These are phyloP conservation scores for Colletotrichum lupini DNA, from an alignment of 2,329 filamentous ascomycete species.

Conservation along the genomic window DNA sequence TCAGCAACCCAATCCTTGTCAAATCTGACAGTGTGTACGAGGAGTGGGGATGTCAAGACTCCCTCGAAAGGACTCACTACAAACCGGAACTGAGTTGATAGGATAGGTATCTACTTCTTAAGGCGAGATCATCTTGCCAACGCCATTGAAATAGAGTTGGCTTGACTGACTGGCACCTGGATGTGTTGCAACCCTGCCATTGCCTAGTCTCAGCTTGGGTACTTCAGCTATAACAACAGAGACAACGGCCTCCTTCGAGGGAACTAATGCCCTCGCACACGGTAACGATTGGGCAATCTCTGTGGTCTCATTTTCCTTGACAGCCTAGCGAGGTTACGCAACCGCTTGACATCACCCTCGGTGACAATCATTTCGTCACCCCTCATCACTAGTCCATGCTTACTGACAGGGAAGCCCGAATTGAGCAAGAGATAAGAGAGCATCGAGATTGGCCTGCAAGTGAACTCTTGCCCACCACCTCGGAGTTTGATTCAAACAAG, in stretches of 20 bases:
- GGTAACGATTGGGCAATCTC: neutral
- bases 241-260: neutral
- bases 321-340: neutral
- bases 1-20: too few relatives aligned
- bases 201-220: neutral
- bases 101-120: too few relatives aligned
- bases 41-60: too few relatives aligned
- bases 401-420: neutral
- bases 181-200: neutral
- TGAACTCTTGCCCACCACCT: neutral
- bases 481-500: neutral
- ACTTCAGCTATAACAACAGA: neutral
- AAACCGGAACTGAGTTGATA: too few relatives aligned
- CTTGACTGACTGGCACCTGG: slow-evolving; percentile 5
- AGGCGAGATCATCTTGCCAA: neutral
- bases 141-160: slow-evolving; percentile 15
- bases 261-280: neutral
- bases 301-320: neutral
- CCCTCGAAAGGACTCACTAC: too few relatives aligned
- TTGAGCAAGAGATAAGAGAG: neutral
- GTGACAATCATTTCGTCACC: slow-evolving; percentile 10
- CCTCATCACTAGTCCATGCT: neutral
- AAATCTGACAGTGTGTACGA: too few relatives aligned
- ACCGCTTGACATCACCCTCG: neutral
- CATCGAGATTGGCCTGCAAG: neutral